A percentile compares a stretch with the other conserved stretches of the same genome.
Conservation (phyloP, 768 basidiomycete genomes). For the Boletus rubroflammeus region DNA sequence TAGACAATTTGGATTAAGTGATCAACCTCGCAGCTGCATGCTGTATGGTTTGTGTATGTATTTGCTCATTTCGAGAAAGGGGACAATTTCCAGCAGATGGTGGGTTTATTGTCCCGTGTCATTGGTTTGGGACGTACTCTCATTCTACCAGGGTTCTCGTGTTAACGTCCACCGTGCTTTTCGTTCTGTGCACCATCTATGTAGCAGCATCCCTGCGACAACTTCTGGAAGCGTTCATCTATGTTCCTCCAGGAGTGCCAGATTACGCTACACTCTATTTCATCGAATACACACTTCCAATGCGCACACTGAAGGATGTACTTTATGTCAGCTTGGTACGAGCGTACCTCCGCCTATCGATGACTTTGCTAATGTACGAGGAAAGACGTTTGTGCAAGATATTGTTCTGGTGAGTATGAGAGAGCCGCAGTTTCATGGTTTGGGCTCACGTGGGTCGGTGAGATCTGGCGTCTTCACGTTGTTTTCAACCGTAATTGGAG, state of each 20-base stretch:
- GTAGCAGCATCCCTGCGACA: constrained; percentile 13
- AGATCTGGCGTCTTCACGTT: constrained; percentile 25
- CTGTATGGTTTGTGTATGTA: constrained; percentile 16
- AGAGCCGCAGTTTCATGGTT: background rate
- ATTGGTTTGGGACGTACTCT: background rate
- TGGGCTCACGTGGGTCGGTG: background rate
- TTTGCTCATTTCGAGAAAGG: constrained; percentile 1
- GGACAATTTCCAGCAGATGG: constrained; percentile 2
- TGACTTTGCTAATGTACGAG: background rate
- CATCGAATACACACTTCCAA: constrained; percentile 4
- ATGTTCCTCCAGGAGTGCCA: constrained; percentile 2
- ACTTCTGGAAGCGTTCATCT: constrained; percentile 15
- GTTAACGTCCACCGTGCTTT: constrained; percentile 12
- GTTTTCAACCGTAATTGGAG: constrained; percentile 23
- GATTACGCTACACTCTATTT: constrained; percentile 15
- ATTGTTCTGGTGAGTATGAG: constrained; percentile 11
- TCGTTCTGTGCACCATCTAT: constrained; percentile 10
- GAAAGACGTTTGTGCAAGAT: constrained; percentile 16
- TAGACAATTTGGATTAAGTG: background rate
- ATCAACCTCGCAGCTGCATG: constrained; percentile 4
- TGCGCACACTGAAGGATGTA: constrained; percentile 15
- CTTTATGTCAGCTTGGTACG: constrained; percentile 15
- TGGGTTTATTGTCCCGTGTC: background rate
- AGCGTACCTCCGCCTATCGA: background rate
- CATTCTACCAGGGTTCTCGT: constrained; percentile 8